Base-by-base conservation (phyloP, 495 filamentous ascomycete species). In the Aspergillus haitiensis region DNA sequence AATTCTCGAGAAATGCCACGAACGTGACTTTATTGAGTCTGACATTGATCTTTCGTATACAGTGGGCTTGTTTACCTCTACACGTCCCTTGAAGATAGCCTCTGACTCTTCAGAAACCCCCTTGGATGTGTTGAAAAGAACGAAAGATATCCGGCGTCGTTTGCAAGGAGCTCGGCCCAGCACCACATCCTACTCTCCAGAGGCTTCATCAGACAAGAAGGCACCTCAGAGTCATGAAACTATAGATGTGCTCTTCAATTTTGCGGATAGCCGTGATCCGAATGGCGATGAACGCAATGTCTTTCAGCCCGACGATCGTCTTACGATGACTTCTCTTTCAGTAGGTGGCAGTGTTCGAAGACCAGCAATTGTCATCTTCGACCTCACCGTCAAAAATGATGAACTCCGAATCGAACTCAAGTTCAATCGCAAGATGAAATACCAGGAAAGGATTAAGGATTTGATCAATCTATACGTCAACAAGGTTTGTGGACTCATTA, bases 31-130 rank as follows among this genome's bases (percentile, higher is more conserved):
- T 2, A 74, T 62, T 51, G 72, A 74, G 12, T 6, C 50, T 13
- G 61, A 50, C 2, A 63, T 82, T 45, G 77, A 83, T 64, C 40
- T 82, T 11, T 77, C 79, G 1, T 63, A 63, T 5, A 82, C 79
- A 5, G 70, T 82, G 7, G 81, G 81, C 1, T 82, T 77, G 78
- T 81, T 83, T 60, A 81, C 77, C 6, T 69, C 68, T 3, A 69
- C 75, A 33, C 64, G 58, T 47, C 75, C 75, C 0, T 15, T 76
- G 5, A 13, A 54, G n/a, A 55, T 59, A 4, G 11, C 27, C 10
- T 7, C 27, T 0, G 27, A 56, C 6, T 9, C 21, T n/a, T 16
- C 18, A 8, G 21, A 52, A 3, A 40, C 34, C 44, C 44, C 40
- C 33, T 15, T 60, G 36, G 50, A 63, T 31, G 57, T 56, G 16